These are phyloP conservation scores for Clonostachys rhizophaga DNA, from an alignment of 2,329 filamentous ascomycete species.

Conservation along the genomic window DNA sequence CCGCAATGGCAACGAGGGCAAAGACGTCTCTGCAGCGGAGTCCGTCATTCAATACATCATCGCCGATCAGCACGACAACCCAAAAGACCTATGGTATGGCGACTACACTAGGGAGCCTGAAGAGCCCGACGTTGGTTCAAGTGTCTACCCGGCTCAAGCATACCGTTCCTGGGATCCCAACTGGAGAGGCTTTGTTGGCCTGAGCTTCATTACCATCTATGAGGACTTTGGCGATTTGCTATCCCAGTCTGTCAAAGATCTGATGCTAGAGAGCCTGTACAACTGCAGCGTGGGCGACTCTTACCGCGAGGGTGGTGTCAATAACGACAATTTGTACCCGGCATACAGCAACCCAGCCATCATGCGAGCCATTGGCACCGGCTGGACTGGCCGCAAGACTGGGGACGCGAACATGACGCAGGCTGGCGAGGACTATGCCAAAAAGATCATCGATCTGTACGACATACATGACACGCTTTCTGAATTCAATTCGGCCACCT, in stretches of 20 bases:
- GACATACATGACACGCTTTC: slow-evolving; percentile 49
- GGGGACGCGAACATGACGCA: slow-evolving; percentile 54
- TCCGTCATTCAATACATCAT: slow-evolving; percentile 51
- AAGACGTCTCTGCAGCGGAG: slow-evolving; percentile 43
- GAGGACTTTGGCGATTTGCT: slow-evolving; percentile 52
- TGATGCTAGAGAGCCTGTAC: slow-evolving; percentile 47
- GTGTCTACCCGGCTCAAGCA: slow-evolving; percentile 42
- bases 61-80: slow-evolving; percentile 43
- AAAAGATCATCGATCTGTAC: slow-evolving; percentile 52
- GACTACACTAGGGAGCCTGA: slow-evolving; percentile 51
- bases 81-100: slow-evolving; percentile 50
- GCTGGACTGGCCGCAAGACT: slow-evolving; percentile 51
- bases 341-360: slow-evolving; percentile 56
- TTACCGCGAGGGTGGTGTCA: slow-evolving; percentile 56
- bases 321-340: slow-evolving; percentile 57
- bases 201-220: slow-evolving; percentile 50
- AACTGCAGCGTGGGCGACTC: slow-evolving; percentile 54
- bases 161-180: slow-evolving; percentile 60
- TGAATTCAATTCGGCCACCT: slow-evolving; percentile 60
- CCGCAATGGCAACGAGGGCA: slow-evolving; percentile 34
- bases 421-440: slow-evolving; percentile 50
- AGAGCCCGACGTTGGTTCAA: slow-evolving; percentile 50
- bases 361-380: slow-evolving; percentile 58
- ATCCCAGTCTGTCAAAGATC: slow-evolving; percentile 21
- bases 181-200: slow-evolving; percentile 60